Base-by-base conservation (phyloP, 2,329 filamentous ascomycete genomes). In the Aspergillus caelatus region DNA sequence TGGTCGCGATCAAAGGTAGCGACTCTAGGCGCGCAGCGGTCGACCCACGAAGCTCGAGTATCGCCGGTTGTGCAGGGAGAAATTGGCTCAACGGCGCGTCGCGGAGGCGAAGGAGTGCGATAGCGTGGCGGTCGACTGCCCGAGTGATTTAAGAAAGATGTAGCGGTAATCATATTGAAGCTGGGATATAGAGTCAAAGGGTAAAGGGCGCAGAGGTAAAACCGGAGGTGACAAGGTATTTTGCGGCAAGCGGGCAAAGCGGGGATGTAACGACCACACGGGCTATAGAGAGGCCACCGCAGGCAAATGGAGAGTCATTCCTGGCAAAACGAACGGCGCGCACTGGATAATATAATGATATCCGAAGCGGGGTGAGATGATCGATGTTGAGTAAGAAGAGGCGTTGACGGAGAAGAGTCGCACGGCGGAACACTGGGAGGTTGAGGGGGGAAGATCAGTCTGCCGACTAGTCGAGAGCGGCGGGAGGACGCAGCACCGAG, bases 21-120 rank as follows among this genome's bases (percentile, higher is more conserved):
- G 52, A 72, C 67, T 58, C 67, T 70, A 56, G 70, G 67, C 46
- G 67, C 41, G 57, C 66, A 66, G 70, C 73, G 74, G 63, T 74
- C 72, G 46, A 70, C 62, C 73, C 73, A 74, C 39, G 73, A 70
- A 59, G 70, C 62, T 64, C 70, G 71, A 60, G 72, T 67, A 65
- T 76, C 72, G 65, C 69, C 63, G 64, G 72, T 67, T 52, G 67
- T 69, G 64, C 72, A 74, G 39, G 80, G 80, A 48, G 80, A 81
- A 67, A 81, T 78, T 59, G 80, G 79, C 65, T 82, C 80, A 69
- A 82, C 73, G 67, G 79, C 79, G 74, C 79, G 75, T 75, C 77
- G 74, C 72, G 80, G 80, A 68, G 80, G 80, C 19, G 80, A 82
- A 61, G 80, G 80, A 61, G 80, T 82, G 67, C 78, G 78, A 69